phyloP scores from a whole-genome alignment of 2,329 filamentous ascomycete species.

The Huntiella omanensis region DNA sequence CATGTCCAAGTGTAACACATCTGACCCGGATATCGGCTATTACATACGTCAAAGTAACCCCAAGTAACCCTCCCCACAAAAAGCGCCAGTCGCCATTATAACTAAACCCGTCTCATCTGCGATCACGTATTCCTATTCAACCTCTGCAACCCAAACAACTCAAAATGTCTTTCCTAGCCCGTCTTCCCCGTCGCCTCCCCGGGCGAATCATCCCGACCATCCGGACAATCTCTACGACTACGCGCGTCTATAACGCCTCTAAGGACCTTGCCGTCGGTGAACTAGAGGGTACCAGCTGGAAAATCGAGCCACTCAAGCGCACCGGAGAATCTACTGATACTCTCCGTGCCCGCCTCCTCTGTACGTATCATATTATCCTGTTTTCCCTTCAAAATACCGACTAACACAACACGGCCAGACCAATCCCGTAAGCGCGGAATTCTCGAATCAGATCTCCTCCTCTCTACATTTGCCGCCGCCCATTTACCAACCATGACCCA shows the following conservation, averaged over 20 bases:
- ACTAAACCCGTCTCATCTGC: too few relatives aligned
- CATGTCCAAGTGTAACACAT: too few relatives aligned
- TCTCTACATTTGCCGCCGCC: conserved; percentile 80
- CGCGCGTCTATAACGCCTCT: conserved; percentile 13
- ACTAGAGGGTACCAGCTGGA: conserved; percentile 70
- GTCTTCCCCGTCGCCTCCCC: conserved; percentile 11
- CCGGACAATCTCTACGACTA: conserved; percentile 14
- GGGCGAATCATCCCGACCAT: conserved; percentile 11
- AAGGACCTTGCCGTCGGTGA: conserved; percentile 64
- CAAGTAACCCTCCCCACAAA: conserved; percentile 7
- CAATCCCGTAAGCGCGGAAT: conserved; percentile 93
- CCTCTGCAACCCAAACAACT: background rate
- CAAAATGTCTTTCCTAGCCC: background rate
- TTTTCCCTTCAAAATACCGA: background rate
- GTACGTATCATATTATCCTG: conserved; percentile 24
- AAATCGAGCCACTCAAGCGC: conserved; percentile 73
- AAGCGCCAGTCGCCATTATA: background rate
- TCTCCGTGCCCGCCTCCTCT: conserved; percentile 67
- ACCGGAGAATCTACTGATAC: conserved; percentile 69
- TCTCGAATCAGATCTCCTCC: conserved; percentile 84
- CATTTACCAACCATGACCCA: conserved; percentile 57
- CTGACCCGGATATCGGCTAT: too few relatives aligned
- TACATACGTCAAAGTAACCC: too few relatives aligned
- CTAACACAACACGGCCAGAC: conserved; percentile 34
- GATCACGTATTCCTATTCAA: background rate